phyloP scores from a whole-genome alignment of 257 asterid genomes.

The Scutellaria galericulata region DNA sequence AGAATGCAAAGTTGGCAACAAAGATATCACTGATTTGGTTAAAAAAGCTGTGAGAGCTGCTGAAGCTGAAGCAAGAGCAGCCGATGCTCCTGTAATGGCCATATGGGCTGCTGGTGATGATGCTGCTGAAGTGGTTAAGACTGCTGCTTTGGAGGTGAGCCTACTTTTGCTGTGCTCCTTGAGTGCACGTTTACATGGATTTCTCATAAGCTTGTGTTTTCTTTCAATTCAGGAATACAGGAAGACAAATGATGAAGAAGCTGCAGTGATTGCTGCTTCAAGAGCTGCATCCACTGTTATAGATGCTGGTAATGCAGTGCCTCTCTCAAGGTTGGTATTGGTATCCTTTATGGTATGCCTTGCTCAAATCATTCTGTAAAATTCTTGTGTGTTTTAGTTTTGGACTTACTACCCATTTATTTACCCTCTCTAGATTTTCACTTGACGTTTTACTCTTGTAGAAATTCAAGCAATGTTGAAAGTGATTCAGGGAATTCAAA shows the following conservation, averaged over 20 bases:
- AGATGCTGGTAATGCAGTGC: constrained; percentile 87
- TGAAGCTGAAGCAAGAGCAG: constrained; percentile 94
- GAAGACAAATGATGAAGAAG: constrained; percentile 81
- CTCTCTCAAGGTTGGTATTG: constrained; percentile 64
- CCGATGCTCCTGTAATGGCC: constrained; percentile 89
- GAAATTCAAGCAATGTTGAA: constrained; percentile 53
- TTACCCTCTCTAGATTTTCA: constrained; percentile 12
- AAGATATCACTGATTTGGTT: constrained; percentile 75
- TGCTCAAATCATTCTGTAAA: constrained; percentile 6
- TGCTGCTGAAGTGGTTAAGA: constrained; percentile 97
- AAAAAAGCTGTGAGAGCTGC: constrained; percentile 94
- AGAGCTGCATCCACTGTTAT: constrained; percentile 87
- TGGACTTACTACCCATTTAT: neutral
- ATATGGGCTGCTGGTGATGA: constrained; percentile 93
- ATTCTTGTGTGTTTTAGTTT: neutral
- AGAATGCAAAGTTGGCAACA: constrained; percentile 82
- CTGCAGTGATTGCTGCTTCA: constrained; percentile 89
- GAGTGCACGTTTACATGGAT: constrained; percentile 15
- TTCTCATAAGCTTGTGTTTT: constrained; percentile 26
- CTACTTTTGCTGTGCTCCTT: constrained; percentile 29
- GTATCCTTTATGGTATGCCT: constrained; percentile 30
- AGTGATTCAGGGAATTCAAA: constrained; percentile 59
- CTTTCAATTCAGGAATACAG: constrained; percentile 61
- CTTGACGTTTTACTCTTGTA: constrained; percentile 39
- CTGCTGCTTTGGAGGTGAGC: constrained; percentile 90